Evolutionary conservation across 2,329 filamentous ascomycete genomes (phyloP).

Genomic region (Triangularia setosa): DNA sequence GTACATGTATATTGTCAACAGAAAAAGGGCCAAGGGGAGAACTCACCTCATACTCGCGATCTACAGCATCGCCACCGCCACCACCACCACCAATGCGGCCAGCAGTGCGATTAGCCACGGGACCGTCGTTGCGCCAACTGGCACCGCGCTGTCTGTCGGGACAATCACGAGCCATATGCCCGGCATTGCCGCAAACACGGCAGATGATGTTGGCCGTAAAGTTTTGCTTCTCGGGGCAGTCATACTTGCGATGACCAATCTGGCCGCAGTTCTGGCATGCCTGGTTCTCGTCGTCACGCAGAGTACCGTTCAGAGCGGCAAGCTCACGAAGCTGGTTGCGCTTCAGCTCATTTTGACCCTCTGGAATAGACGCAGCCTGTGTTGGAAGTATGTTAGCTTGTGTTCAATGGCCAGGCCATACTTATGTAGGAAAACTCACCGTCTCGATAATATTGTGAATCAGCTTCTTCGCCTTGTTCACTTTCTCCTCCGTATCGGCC

Average conservation of each 20-base stretch:
- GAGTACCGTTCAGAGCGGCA: slow-evolving; percentile 94
- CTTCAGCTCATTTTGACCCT: slow-evolving; percentile 98
- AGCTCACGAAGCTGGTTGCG: slow-evolving; percentile 97
- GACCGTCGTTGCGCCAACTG: slow-evolving; percentile 77
- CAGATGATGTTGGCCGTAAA: slow-evolving; percentile 99
- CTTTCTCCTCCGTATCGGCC: slow-evolving; percentile 99
- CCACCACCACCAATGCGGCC: slow-evolving; percentile 67
- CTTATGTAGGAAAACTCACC: slow-evolving; percentile 51
- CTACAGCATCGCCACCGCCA: slow-evolving; percentile 76
- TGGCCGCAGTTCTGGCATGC: slow-evolving; percentile 99
- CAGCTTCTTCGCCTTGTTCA: slow-evolving; percentile 97
- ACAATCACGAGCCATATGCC: slow-evolving; percentile 97
- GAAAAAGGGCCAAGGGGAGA: not conserved
- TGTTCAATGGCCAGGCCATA: slow-evolving; percentile 14
- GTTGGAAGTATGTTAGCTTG: slow-evolving; percentile 17
- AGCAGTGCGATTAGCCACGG: slow-evolving; percentile 48
- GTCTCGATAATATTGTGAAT: slow-evolving; percentile 99
- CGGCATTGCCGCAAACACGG: slow-evolving; percentile 94
- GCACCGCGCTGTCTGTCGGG: slow-evolving; percentile 87
- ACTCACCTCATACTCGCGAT: slow-evolving; percentile 90
- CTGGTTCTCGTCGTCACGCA: slow-evolving; percentile 98
- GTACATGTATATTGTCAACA: slow-evolving; percentile 25
- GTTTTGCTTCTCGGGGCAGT: slow-evolving; percentile 96
- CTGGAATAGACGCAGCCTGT: slow-evolving; percentile 94
- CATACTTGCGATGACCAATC: slow-evolving; percentile 98